Evolutionary conservation across 164 flowering plant genomes (phyloP).

Genomic region (Nymphaea thermarum): DNA sequence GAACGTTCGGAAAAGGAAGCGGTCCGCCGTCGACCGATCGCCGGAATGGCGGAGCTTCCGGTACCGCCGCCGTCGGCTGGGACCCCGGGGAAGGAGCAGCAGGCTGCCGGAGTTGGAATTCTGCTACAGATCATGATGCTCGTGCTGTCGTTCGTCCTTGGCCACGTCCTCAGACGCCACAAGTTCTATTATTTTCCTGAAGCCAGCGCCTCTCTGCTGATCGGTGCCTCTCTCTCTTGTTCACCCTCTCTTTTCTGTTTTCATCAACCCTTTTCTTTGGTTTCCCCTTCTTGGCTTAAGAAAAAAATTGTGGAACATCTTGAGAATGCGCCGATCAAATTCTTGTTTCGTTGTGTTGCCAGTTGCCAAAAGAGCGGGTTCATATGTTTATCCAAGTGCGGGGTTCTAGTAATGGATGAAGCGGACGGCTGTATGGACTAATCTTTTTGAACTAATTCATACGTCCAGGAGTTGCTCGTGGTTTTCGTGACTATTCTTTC

Average conservation of each 20-base stretch:
- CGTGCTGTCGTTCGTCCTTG: constrained; percentile 89
- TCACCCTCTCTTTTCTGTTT: background rate
- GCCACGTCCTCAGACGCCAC: constrained; percentile 90
- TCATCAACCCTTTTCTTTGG: no score
- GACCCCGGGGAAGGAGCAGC: constrained; percentile 76
- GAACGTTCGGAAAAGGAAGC: background rate
- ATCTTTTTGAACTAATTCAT: no score
- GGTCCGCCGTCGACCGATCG: background rate
- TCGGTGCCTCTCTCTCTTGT: constrained; percentile 33
- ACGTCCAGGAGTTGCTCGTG: no score
- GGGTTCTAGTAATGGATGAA: no score
- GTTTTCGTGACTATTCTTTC: no score
- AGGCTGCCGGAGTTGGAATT: constrained; percentile 95
- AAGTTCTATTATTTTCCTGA: constrained; percentile 87
- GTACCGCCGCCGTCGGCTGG: constrained; percentile 39
- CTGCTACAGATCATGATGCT: constrained; percentile 99
- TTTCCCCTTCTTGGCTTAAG: no score
- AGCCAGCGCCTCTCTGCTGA: constrained; percentile 95
- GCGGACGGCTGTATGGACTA: no score
- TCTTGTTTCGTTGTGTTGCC: no score
- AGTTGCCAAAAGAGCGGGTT: no score
- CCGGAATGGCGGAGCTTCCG: constrained; percentile 16
- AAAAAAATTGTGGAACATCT: no score
- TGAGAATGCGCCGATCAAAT: no score
- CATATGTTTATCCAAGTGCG: no score